These are phyloP conservation scores for Dactylellina parvicollis DNA, from an alignment of 2,329 filamentous ascomycete genomes.

Conservation along the genomic window DNA sequence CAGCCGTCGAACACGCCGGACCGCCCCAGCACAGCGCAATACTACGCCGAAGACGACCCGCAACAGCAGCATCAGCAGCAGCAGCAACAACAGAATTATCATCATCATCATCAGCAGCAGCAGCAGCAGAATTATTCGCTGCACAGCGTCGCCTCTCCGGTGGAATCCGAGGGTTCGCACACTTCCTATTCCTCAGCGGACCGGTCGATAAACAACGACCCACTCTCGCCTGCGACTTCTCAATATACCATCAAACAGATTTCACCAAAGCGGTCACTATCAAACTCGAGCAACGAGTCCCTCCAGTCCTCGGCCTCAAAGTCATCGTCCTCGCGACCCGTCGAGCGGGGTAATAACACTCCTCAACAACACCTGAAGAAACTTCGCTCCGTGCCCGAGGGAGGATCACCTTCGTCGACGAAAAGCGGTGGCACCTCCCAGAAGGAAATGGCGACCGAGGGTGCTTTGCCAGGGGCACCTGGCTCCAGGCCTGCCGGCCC, in stretches of 20 bases:
- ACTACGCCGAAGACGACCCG: constrained; percentile 26
- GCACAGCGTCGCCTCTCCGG: constrained; percentile 32
- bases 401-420: constrained; percentile 25
- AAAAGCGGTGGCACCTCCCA: constrained; percentile 49
- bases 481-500: constrained; percentile 62
- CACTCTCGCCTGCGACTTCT: constrained; percentile 31
- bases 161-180: constrained; percentile 40
- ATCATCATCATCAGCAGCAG: constrained; percentile 1
- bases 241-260: constrained; percentile 34
- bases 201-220: constrained; percentile 41
- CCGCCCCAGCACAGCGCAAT: constrained; percentile 34
- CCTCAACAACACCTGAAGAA: constrained; percentile 56
- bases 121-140: constrained; percentile 38
- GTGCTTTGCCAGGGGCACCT: constrained; percentile 54
- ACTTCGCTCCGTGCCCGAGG: constrained; percentile 56
- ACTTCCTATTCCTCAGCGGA: constrained; percentile 40
- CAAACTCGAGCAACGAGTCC: constrained; percentile 51
- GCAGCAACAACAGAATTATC: too few species aligned
- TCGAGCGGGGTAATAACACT: constrained; percentile 49
- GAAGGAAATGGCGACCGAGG: constrained; percentile 54
- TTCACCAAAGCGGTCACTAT: constrained; percentile 36
- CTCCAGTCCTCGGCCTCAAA: constrained; percentile 44
- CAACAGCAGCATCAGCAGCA: constrained; percentile 10
- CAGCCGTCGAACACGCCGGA: constrained; percentile 29
- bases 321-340: constrained; percentile 47